Evolutionary conservation across 768 basidiomycete genomes (phyloP), one percentile per base, ranked within the genome.

Genomic region (Leucosporidium yakuticum): DNA sequence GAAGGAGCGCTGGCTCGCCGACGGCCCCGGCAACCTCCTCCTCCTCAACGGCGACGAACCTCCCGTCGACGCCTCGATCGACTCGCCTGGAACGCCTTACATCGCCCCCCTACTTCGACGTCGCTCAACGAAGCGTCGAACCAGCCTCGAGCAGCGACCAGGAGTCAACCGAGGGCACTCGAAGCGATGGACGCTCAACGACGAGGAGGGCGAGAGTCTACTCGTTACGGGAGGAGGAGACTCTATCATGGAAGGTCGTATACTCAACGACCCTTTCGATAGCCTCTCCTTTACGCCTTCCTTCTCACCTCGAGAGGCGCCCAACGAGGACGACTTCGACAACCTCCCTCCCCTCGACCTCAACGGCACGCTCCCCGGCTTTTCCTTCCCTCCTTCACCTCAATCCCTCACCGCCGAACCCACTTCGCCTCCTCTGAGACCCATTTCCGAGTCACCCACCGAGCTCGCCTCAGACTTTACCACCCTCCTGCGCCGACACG

Each of bases 141-240:
- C 14, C 17, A 44, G 39, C 17, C 14, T 44, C 39, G 39, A 44
- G 8, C 39, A 44, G 39, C 39, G 39, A 44, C 39, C 39, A 44
- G 39, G 39, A 3, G 8, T 44, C 39, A 44, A 15, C 14, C 39
- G 39, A 44, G 39, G 39, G 11, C 39, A 51, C 34, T 27, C 36
- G 47, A 2, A 20, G 27, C 15, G 58, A 50, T 23, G 64, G 53
- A 31, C 61, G 19, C 31, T 36, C 31, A 64, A 57, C 27, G 56
- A 62, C 4, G 60, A 55, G 9, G 66, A 64, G 29, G 70, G 64
- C 11, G 62, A 60, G 8, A 63, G 63, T 0, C 63, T 71, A n/a
- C 63, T 71, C 21, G 63, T 71, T 4, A 64, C 56, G 0, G 55
- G 63, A 1, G 47, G 57, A 2, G 60, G 20, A 5, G 66, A 49